Evolutionary conservation across 2,329 filamentous ascomycete species (phyloP), one percentile per base, ranked within the genome.

Genomic region (Diplodia intermedia): DNA sequence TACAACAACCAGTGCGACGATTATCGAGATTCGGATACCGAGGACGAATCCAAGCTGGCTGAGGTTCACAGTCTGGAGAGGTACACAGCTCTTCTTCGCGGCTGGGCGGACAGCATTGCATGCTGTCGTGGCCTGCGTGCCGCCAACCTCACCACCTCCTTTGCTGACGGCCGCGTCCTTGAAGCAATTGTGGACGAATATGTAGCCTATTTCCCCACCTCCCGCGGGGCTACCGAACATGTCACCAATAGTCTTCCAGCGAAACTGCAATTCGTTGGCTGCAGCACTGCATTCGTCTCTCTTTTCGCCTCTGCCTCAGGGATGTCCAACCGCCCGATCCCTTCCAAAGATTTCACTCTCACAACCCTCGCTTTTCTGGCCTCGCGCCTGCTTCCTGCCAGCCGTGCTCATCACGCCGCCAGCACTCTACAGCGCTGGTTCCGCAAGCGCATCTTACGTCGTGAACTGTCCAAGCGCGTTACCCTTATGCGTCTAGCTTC

Each of bases 341-440:
- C 86, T 14, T 83, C 84, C 67, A 79, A 79, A 31, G 82, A 85
- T 71, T 88, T 87, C 70, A 86, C 85, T 0, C 74, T 88, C 31
- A 83, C 85, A 2, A 82, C 85, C 2, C 82, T 90, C 8, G 82
- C 86, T 4, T 89, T 89, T 74, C 82, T 90, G 6, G 86, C 86
- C 52, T 87, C 85, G 4, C 82, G 87, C 50, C 78, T 89, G 1
- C 78, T 89, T 3, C 82, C 84, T 0, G 80, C 86, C 6, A 82
- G 82, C 1, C 80, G 80, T 67, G 78, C 77, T 14, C 78, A 82
- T 68, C 82, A 83, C 53, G 87, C 87, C 2, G 86, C 86, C 0
- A 74, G 78, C 2, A 79, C 79, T 0, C 81, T 90, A 18, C 87
- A 89, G 72, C 77, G 78, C 18, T 79, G 80, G 7, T 89, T 83